Evolutionary conservation across 805 yeast species (phyloP), one percentile per base, ranked within the genome.

Genomic region (Monosporozyma yasuniensis): DNA sequence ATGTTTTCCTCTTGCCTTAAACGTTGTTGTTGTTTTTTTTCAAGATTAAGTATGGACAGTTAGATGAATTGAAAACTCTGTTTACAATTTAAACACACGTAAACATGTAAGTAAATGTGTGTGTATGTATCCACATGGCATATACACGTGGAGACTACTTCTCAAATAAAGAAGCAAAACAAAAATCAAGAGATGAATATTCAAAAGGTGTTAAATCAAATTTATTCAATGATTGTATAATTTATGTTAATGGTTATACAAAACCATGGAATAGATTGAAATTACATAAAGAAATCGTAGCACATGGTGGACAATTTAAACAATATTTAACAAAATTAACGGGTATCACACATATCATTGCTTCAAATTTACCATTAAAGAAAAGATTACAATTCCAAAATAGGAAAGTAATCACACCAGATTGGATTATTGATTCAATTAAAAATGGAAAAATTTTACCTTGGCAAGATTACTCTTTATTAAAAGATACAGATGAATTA

Each of bases 191-290:
- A 42, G 64, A 64, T 51, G 54, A 51, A 22, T 44, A 45, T 14
- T 50, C 56, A n/a, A 50, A 56, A 12, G 46, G 46, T 9, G 4
- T 19, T 10, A 32, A 39, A 18, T 25, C 44, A 4, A 28, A 46
- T 44, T 10, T 89, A 4, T 50, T 91, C 61, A 59, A 69, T 35
- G 79, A 75, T 1, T 86, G 90, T 61, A 66, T 72, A 1, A 73
- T 91, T 4, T 81, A 84, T 63, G 88, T 91, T n/a, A 90, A 89
- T 59, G 99, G 99, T 0, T 80, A 84, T 59, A 91, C 98, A 0
- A 69, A 67, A 2, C 98, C 98, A 0, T 47, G 49, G 49, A 79
- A 90, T n/a, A 76, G 88, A 14, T 68, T 77, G 41, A 83, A 79
- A 52, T 68, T 93, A 28, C 91, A 86, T 58, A 76, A 81, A 49